Evolutionary conservation across 1,139 yeast species (phyloP).

Genomic region (Candida tropicalis): DNA sequence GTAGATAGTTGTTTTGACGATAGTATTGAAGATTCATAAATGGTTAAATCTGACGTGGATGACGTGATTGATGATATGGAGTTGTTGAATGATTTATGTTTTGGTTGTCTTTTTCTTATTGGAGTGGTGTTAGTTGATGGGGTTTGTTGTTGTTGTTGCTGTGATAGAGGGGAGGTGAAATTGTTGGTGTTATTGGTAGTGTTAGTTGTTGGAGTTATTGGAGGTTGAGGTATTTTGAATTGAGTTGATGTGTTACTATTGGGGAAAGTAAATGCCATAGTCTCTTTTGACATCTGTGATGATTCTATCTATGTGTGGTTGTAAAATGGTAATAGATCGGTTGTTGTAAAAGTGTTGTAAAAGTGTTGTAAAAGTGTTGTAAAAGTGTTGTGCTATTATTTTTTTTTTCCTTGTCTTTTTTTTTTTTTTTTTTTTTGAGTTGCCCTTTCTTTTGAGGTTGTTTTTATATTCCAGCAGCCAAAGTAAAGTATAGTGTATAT

Average conservation of each 20-base stretch:
- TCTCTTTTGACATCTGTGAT: conserved; percentile 1
- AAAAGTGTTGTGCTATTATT: too few species aligned
- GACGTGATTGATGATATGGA: conserved; percentile 26
- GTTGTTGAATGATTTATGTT: conserved; percentile 18
- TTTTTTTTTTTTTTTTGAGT: too few species aligned
- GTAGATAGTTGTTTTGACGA: conserved; percentile 20
- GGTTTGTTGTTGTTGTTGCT: not conserved
- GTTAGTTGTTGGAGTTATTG: conserved; percentile 4
- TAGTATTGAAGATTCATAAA: conserved; percentile 15
- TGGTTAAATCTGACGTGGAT: conserved; percentile 20
- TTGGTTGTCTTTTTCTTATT: conserved; percentile 2
- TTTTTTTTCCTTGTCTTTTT: too few species aligned
- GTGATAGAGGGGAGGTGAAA: conserved; percentile 4
- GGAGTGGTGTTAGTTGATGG: conserved; percentile 1
- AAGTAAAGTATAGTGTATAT: too few species aligned
- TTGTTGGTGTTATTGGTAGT: conserved; percentile 1
- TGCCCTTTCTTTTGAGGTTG: too few species aligned
- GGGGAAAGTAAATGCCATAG: conserved; percentile 8
- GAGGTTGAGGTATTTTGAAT: conserved; percentile 1
- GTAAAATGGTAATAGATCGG: too few species aligned
- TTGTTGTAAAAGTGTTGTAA: too few species aligned
- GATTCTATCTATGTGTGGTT: too few species aligned
- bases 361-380: too few species aligned
- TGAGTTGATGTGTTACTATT: conserved; percentile 3
- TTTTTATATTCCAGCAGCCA: too few species aligned